Conservation (phyloP, 176 grass and related monocot species). For the Hordeum vulgare region DNA sequence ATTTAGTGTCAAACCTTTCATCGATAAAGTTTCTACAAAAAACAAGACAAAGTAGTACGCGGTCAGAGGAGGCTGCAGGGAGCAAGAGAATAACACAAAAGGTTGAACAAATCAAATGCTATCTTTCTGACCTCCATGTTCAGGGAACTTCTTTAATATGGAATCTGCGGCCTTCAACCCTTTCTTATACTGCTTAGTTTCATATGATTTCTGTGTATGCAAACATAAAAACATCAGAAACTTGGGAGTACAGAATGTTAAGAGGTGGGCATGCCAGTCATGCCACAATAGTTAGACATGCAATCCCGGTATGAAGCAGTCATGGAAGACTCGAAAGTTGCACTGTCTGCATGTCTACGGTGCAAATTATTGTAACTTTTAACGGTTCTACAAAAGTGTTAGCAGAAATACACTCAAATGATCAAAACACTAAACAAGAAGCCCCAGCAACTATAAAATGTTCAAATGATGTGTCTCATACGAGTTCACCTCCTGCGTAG, state of each 20-base stretch:
- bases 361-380: not conserved
- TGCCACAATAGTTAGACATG: not conserved
- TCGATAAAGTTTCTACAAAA: constrained; percentile 90
- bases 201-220: constrained; percentile 90
- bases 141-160: constrained; percentile 96
- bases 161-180: constrained; percentile 95
- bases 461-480: not conserved
- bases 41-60: not conserved
- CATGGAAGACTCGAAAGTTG: not conserved
- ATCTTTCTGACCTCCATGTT: constrained; percentile 78
- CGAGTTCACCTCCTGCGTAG: not conserved
- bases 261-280: not conserved
- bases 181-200: constrained; percentile 99
- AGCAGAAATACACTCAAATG: not conserved
- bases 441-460: not conserved
- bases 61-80: not conserved
- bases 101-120: not conserved
- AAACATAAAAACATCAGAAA: constrained; percentile 18
- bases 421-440: not conserved
- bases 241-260: not conserved
- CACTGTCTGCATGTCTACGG: not conserved
- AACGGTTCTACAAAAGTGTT: not conserved
- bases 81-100: not conserved
- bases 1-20: constrained; percentile 99
- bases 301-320: not conserved